Conservation (phyloP, 129 eudicot species). For the Centrapalus pauciflorus region DNA sequence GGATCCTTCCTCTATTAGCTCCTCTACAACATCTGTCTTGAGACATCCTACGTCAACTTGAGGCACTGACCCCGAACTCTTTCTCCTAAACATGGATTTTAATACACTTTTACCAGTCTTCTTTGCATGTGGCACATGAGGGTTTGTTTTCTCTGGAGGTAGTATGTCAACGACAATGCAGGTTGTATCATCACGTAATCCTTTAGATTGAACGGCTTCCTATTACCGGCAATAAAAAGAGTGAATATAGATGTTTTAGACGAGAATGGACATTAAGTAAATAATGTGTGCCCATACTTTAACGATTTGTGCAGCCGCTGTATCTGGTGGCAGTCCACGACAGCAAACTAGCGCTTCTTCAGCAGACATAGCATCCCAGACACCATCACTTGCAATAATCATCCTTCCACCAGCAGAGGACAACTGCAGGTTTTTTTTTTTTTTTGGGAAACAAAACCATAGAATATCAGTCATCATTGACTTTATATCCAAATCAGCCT, state of each 20-base stretch:
- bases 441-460: no score
- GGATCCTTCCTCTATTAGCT: constrained; percentile 93
- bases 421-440: constrained; percentile 57
- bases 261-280: not conserved
- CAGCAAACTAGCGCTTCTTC: constrained; percentile 77
- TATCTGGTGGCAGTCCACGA: constrained; percentile 83
- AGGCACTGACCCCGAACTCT: constrained; percentile 65
- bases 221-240: constrained; percentile 19
- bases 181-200: constrained; percentile 94
- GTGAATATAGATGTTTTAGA: not conserved
- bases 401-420: constrained; percentile 92
- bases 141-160: constrained; percentile 63
- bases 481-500: not conserved
- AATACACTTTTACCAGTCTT: constrained; percentile 74
- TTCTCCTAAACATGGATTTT: constrained; percentile 84
- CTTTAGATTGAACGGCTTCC: constrained; percentile 84
- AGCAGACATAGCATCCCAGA: constrained; percentile 93
- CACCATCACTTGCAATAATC: constrained; percentile 91
- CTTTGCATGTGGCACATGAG: constrained; percentile 63
- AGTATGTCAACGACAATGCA: constrained; percentile 88
- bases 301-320: constrained; percentile 88
- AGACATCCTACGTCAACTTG: constrained; percentile 43
- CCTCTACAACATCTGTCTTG: constrained; percentile 79
- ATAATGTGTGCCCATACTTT: constrained; percentile 43
- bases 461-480: not conserved